Evolutionary conservation across 768 basidiomycete genomes (phyloP), one percentile per base, ranked within the genome.

Genomic region (Tephrocybe rancida): DNA sequence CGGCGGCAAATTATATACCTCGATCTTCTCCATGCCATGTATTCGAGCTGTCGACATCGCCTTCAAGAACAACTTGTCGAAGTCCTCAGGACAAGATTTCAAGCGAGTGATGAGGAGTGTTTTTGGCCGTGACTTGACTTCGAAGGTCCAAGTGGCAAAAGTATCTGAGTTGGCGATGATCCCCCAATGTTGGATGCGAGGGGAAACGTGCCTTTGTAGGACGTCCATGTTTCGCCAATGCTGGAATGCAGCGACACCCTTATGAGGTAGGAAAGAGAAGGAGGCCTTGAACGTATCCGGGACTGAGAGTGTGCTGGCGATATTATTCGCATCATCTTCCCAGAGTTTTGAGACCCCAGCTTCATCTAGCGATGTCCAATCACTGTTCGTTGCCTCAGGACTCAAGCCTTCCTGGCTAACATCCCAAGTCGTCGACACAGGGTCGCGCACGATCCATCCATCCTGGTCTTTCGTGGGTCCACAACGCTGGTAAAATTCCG

Each of bases 241-340:
- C 46, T 73, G 73, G 58, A 72, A 80, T 11, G 72, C 74, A n/a
- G 73, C 79, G 9, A 83, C 75, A n/a, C 82, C 81, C 18, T 67
- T 54, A 50, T 69, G 58, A 1, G 82, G 76, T 21, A 81, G 70
- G 61, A 72, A 80, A 0, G 77, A 57, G 52, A 74, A 72, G n/a
- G 58, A 67, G 45, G 52, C 44, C n/a, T 43, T 34, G 21, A 34
- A 26, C 21, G 50, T 19, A 24, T 48, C 24, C n/a, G 56, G n/a
- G 5, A 41, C 22, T 13, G 44, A 37, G 21, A 29, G 44, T 7
- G 55, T 51, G 35, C 57, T 52, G 10, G 54, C 52, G 48, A 76
- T 61, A 24, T 68, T 68, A 13, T 67, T 56, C 38, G 69, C 68
- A 49, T 84, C 83, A 21, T 64, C 61, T 21, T 65, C 61, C 75